Evolutionary conservation across 352 stramenopile genomes (phyloP), one percentile per base, ranked within the genome.

Genomic region (Phytophthora agathidicida): DNA sequence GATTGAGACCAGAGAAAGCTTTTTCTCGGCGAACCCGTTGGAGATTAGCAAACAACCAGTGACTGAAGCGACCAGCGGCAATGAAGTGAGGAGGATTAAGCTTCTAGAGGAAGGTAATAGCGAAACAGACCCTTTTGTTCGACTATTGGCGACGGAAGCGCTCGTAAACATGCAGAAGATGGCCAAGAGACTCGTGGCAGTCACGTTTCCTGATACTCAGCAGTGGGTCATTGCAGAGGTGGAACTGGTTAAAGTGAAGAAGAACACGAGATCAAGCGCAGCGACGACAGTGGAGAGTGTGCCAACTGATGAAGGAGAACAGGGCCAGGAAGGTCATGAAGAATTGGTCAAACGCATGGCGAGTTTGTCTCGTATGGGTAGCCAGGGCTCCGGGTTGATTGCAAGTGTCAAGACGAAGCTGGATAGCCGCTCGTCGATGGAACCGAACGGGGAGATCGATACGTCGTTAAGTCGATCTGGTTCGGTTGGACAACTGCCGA

Each of bases 181-280:
- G 24, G 66, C 16, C 3, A 81, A 77, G 23, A 68, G 82, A 27
- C 53, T 89, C 17, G 78, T 94, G 51, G 73, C 74, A 6, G 60
- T 85, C 16, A 72, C 79, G 9, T 59, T 83, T 17, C 73, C 79
- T 2, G 41, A 71, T 2, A 72, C 72, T 6, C 57, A 83, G 22
- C 50, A 86, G 50, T 91, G 80, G 76, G 53, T 83, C 26, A 88
- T 94, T 50, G 84, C 75, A 27, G 65, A 83, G 9, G 17, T 91
- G 7, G 84, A 91, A 58, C 68, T 94, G 14, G 65, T 92, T 6
- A 92, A 91, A 45, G 73, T 94, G 7, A 91, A 92, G 65, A 92
- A 91, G 52, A 73, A 69, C 35, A 81, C 61, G 5, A 56, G 39
- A 16, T 47, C 61, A 1, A 77, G 54, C 36, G 24, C 58, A 19